A percentile compares a stretch with the other conserved stretches of the same genome.
Conservation (phyloP, 805 yeast genomes). For the Nakazawaea wickerhamii region DNA sequence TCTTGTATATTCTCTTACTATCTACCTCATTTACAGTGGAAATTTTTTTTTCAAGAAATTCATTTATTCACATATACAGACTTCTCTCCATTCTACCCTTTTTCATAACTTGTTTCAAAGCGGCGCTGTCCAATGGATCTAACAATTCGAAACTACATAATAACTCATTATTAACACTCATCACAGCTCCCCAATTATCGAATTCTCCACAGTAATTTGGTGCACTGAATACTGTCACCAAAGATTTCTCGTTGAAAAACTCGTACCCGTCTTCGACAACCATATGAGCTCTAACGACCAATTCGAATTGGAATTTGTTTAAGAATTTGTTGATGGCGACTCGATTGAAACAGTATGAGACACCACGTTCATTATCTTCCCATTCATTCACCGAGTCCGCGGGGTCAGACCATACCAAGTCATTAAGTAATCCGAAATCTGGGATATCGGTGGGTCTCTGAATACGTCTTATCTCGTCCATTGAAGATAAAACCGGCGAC, state of each 20-base stretch:
- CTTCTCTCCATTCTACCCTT: constrained; percentile 87
- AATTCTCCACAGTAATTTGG: constrained; percentile 81
- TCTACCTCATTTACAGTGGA: background rate
- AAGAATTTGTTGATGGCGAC: constrained; percentile 76
- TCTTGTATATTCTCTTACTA: background rate
- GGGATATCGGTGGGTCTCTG: constrained; percentile 86
- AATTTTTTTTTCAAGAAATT: background rate
- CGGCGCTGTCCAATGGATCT: constrained; percentile 90
- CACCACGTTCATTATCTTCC: constrained; percentile 87
- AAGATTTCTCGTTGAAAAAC: constrained; percentile 64
- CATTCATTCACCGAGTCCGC: constrained; percentile 79
- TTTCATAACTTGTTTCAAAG: constrained; percentile 90
- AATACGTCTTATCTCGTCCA: constrained; percentile 71
- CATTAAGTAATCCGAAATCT: constrained; percentile 73
- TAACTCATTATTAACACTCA: constrained; percentile 91
- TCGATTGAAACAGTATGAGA: constrained; percentile 72
- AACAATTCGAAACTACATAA: constrained; percentile 88
- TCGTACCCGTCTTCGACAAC: constrained; percentile 81
- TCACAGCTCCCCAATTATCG: constrained; percentile 96
- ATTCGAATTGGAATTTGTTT: constrained; percentile 69
- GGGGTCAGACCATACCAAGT: constrained; percentile 80
- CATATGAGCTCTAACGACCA: constrained; percentile 85
- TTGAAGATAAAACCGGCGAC: constrained; percentile 64
- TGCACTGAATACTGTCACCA: constrained; percentile 70
- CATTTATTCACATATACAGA: constrained; percentile 10